Evolutionary conservation across 352 stramenopile genomes (phyloP), one percentile per base, ranked within the genome.

Genomic region (Phytophthora podocarpi): DNA sequence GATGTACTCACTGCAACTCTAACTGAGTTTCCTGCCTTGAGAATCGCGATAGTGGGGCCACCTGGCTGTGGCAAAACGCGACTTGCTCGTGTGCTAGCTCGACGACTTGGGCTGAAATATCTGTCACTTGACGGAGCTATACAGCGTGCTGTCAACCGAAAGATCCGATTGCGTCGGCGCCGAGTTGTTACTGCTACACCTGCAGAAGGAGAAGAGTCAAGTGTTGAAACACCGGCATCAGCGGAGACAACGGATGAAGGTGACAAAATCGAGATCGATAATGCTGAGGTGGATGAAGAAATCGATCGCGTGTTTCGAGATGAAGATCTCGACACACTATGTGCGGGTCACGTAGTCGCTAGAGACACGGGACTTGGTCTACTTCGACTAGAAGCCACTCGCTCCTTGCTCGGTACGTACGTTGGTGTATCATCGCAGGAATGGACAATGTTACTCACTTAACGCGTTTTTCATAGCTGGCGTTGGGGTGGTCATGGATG

Each of bases 401-500:
- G 64, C 8, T 76, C 49, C 1, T 57, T 89, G 1, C 61, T 89
- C 5, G 66, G n/a, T n/a, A n/a, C n/a, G 74, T 80, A 56, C 27
- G 67, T 58, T 42, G 0, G 1, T 45, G 2, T 0, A n/a, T 21
- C 7, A 24, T 28, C 15, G 20, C 2, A 41, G 15, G 5, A 37
- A 20, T 9, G n/a, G 35, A 23, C 21, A 32, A 12, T 30, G 32
- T 35, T 37, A n/a, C 31, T 37, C n/a, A n/a, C n/a, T n/a, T 58
- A 24, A 60, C 18, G 35, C 15, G 36, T 53, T 45, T 28, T 42
- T 64, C 24, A 34, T 60, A 82, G 78, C 59, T 35, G 82, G 82
- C 28, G 59, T 90, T 7, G 83, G 83, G 2, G 66, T 91, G 30
- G 65, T 90, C 16, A 35, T 91, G 32, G 83, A 93, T 40, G 80